Percentiles rank a stretch among this genome's conserved stretches.
Conservation (phyloP, 2,329 filamentous ascomycete genomes). For the Xylaria sp. region DNA sequence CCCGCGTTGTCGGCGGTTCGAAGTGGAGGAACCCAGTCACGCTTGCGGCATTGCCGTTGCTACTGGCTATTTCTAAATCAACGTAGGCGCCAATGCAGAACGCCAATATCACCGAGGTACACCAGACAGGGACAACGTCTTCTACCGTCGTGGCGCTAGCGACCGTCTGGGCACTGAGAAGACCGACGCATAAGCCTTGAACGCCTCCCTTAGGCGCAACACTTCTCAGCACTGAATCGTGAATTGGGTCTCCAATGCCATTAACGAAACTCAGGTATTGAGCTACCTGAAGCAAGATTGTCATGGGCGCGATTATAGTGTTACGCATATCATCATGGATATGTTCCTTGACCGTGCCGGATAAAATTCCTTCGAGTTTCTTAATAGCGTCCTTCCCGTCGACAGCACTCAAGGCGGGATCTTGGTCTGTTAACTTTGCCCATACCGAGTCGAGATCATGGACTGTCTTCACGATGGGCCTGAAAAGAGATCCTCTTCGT, state of each 20-base stretch:
- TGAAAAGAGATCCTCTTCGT: constrained; percentile 6
- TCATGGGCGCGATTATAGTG: constrained; percentile 6
- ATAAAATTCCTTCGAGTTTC: constrained; percentile 9
- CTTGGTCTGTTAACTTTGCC: not conserved
- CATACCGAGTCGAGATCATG: constrained; percentile 22
- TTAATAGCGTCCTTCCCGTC: constrained; percentile 10
- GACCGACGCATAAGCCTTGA: constrained; percentile 22
- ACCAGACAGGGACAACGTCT: constrained; percentile 13
- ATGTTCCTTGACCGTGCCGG: not conserved
- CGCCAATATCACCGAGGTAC: constrained; percentile 15
- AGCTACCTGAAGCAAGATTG: constrained; percentile 2
- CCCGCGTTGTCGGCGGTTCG: not conserved
- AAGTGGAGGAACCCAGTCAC: constrained; percentile 12
- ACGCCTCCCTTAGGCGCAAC: constrained; percentile 32
- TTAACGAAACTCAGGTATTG: constrained; percentile 12
- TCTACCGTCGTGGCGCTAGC: constrained; percentile 11
- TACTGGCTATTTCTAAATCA: constrained; percentile 3
- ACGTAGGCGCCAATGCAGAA: constrained; percentile 26
- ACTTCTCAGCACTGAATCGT: constrained; percentile 6
- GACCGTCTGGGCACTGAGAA: constrained; percentile 21
- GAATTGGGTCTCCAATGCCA: not conserved
- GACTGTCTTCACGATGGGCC: constrained; percentile 10
- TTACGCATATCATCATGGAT: constrained; percentile 14
- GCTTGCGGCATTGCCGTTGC: not conserved
- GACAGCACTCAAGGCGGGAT: not conserved